These are phyloP conservation scores for Ophiostoma populinum DNA, from an alignment of 2,329 filamentous ascomycete species.

Conservation along the genomic window DNA sequence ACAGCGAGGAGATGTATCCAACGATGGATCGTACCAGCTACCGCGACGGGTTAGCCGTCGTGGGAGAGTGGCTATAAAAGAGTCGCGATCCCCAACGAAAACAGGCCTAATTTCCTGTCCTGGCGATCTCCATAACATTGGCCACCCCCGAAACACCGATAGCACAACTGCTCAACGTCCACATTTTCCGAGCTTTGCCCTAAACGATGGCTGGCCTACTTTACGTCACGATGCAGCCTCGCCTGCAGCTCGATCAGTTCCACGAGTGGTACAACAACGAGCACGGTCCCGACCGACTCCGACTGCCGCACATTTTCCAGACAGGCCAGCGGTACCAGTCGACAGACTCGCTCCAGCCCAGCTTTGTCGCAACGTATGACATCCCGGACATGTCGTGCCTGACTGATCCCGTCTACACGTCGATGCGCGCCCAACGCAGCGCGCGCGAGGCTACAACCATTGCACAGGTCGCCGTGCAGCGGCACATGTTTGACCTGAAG, in stretches of 20 bases:
- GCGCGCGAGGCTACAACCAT: conserved; percentile 36
- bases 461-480: conserved; percentile 43
- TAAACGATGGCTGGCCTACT: conserved; percentile 42
- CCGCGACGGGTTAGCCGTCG: too few relatives aligned
- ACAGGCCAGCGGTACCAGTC: conserved; percentile 70
- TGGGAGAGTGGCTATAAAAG: too few relatives aligned
- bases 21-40: too few relatives aligned
- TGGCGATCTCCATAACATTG: too few relatives aligned
- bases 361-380: conserved; percentile 70
- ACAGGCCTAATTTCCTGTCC: too few relatives aligned
- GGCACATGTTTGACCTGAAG: conserved; percentile 54
- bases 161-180: background rate
- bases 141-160: too few relatives aligned
- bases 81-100: background rate
- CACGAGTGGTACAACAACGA: conserved; percentile 94
- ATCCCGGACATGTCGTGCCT: conserved; percentile 57
- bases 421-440: conserved; percentile 40
- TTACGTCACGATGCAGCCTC: conserved; percentile 72
- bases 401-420: conserved; percentile 51
- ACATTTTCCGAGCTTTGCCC: background rate
- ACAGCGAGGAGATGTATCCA: too few relatives aligned
- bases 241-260: conserved; percentile 51
- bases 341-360: too few relatives aligned
- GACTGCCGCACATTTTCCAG: conserved; percentile 52
- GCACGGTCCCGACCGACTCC: conserved; percentile 66